Conservation (phyloP, 2,329 filamentous ascomycete species). For the Fusarium albosuccineum region DNA sequence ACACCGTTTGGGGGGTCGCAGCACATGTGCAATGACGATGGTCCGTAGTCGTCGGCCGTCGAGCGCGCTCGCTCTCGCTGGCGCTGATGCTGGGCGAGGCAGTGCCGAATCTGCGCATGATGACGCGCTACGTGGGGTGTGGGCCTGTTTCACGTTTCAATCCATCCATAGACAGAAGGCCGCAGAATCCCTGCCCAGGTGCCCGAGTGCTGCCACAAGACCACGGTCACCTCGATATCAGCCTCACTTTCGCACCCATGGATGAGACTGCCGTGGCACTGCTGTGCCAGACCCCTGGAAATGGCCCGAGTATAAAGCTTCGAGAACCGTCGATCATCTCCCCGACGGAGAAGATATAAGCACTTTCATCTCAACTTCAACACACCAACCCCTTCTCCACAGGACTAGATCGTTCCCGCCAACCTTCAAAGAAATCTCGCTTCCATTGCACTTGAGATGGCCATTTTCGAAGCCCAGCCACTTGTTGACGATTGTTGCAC, state of each 20-base stretch:
- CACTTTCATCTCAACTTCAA: slow-evolving; percentile 15
- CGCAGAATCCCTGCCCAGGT: slow-evolving; percentile 29
- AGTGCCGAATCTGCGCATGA: slow-evolving; percentile 28
- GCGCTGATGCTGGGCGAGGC: slow-evolving; percentile 15
- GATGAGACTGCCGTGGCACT: slow-evolving; percentile 35
- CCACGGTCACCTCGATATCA: slow-evolving; percentile 27
- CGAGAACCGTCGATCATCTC: slow-evolving; percentile 26
- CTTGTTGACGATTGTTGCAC: slow-evolving; percentile 46
- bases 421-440: background rate
- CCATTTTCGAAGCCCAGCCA: slow-evolving; percentile 27
- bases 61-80: slow-evolving; percentile 11
- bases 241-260: slow-evolving; percentile 42
- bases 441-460: slow-evolving; percentile 30
- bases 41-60: background rate
- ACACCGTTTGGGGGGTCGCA: slow-evolving; percentile 9
- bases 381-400: slow-evolving; percentile 1
- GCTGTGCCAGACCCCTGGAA: slow-evolving; percentile 25
- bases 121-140: slow-evolving; percentile 37
- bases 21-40: slow-evolving; percentile 38
- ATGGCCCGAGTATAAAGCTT: slow-evolving; percentile 43
- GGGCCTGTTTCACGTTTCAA: slow-evolving; percentile 44
- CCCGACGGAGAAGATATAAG: slow-evolving; percentile 18
- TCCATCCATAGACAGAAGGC: slow-evolving; percentile 37
- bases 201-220: slow-evolving; percentile 28
- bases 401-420: slow-evolving; percentile 8